A percentile compares a stretch with the other conserved stretches of the same genome.
These are phyloP conservation scores for Capsicum pubescens DNA, from an alignment of 257 asterid genomes.

Conservation along the genomic window DNA sequence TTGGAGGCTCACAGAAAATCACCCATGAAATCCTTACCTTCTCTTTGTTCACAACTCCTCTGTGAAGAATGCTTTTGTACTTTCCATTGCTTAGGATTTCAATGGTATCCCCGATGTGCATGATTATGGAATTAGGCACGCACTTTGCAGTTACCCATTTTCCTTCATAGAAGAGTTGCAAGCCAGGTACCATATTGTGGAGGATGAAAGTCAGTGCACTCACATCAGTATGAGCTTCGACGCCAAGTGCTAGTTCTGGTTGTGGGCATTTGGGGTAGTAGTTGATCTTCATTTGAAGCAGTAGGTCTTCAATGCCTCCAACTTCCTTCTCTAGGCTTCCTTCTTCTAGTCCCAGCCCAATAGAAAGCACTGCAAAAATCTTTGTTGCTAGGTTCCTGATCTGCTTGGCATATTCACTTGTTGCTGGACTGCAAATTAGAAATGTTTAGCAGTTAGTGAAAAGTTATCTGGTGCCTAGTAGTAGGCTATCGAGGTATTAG, in stretches of 20 bases:
- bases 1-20: conserved; percentile 84
- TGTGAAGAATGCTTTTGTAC: conserved; percentile 82
- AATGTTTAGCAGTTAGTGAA: neutral
- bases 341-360: conserved; percentile 67
- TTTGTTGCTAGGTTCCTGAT: conserved; percentile 60
- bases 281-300: conserved; percentile 82
- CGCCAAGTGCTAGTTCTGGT: conserved; percentile 94
- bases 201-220: conserved; percentile 91
- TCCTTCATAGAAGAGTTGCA: conserved; percentile 72
- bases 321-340: conserved; percentile 75
- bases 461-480: neutral
- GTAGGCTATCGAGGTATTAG: neutral
- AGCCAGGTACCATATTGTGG: conserved; percentile 97
- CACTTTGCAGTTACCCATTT: conserved; percentile 91
- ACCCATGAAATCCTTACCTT: conserved; percentile 91
- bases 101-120: conserved; percentile 87
- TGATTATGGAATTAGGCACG: conserved; percentile 81
- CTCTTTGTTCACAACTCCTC: conserved; percentile 83
- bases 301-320: conserved; percentile 76
- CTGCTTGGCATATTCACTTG: conserved; percentile 71
- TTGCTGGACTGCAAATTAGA: conserved; percentile 52
- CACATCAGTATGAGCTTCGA: conserved; percentile 89
- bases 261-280: conserved; percentile 95
- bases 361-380: conserved; percentile 64
- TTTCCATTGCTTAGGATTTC: conserved; percentile 88